phyloP scores from a whole-genome alignment of 345 rosid genomes.

The Melaleuca alternifolia region DNA sequence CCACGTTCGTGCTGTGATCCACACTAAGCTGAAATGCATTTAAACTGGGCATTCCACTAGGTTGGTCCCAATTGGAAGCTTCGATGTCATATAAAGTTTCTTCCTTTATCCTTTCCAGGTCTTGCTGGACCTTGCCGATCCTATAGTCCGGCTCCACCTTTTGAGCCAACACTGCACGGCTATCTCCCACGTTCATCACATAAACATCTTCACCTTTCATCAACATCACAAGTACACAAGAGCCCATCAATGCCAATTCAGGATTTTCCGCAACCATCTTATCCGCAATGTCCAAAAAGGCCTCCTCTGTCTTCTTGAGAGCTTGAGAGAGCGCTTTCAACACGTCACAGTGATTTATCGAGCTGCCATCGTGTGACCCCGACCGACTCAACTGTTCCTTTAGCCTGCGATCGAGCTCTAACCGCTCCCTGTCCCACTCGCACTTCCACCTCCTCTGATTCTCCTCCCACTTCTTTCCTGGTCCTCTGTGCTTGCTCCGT shows the following conservation, averaged over 20 bases:
- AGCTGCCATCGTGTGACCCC: slow-evolving; percentile 13
- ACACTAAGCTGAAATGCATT: slow-evolving; percentile 59
- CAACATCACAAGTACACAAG: slow-evolving; percentile 87
- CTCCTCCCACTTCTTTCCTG: slow-evolving; percentile 53
- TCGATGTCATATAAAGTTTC: slow-evolving; percentile 68
- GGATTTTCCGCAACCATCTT: slow-evolving; percentile 83
- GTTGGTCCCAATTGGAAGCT: slow-evolving; percentile 26
- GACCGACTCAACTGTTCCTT: slow-evolving; percentile 41
- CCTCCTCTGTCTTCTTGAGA: slow-evolving; percentile 76
- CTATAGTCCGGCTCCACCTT: slow-evolving; percentile 57
- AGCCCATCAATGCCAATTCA: slow-evolving; percentile 91
- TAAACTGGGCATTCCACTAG: slow-evolving; percentile 15
- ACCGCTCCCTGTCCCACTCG: slow-evolving; percentile 61
- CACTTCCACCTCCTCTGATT: slow-evolving; percentile 68
- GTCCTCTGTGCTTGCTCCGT: slow-evolving; percentile 20
- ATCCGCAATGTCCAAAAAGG: slow-evolving; percentile 74
- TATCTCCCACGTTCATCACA: slow-evolving; percentile 93
- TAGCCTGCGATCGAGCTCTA: slow-evolving; percentile 54
- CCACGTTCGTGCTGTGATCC: slow-evolving; percentile 82
- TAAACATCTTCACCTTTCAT: slow-evolving; percentile 97
- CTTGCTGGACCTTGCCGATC: slow-evolving; percentile 58
- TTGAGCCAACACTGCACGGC: slow-evolving; percentile 83
- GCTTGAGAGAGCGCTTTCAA: slow-evolving; percentile 77
- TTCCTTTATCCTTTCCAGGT: slow-evolving; percentile 80
- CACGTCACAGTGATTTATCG: slow-evolving; percentile 57